Evolutionary conservation across 2,329 filamentous ascomycete species (phyloP).

Genomic region (Dissoconium aciculare): DNA sequence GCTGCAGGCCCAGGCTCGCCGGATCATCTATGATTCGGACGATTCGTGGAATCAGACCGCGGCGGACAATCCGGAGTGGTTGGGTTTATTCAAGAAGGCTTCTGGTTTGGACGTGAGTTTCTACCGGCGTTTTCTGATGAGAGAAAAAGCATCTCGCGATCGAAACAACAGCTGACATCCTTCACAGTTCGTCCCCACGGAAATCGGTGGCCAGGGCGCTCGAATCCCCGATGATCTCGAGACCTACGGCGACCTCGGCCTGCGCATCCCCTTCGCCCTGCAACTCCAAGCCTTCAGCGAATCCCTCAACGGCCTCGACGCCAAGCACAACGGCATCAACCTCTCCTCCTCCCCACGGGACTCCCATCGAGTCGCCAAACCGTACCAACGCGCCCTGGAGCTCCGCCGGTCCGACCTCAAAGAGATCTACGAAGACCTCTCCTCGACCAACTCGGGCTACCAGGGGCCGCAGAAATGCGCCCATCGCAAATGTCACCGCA

Average conservation of each 20-base stretch:
- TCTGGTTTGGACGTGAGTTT: slow-evolving; percentile 25
- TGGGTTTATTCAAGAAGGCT: slow-evolving; percentile 35
- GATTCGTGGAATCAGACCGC: slow-evolving; percentile 32
- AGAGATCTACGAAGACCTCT: slow-evolving; percentile 12
- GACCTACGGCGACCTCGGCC: slow-evolving; percentile 23
- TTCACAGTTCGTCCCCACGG: slow-evolving; percentile 18
- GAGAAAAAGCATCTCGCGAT: too few relatives aligned
- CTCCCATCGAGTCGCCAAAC: too few relatives aligned
- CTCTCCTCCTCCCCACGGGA: too few relatives aligned
- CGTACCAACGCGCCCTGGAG: slow-evolving; percentile 8
- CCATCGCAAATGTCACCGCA: slow-evolving; percentile 15
- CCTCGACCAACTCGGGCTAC: slow-evolving; percentile 13
- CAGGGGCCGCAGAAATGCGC: slow-evolving; percentile 11
- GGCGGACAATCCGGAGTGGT: slow-evolving; percentile 31
- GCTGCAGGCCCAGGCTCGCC: slow-evolving; percentile 34
- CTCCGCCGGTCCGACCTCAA: slow-evolving; percentile 7
- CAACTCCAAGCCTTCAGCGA: slow-evolving; percentile 20
- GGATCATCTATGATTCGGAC: slow-evolving; percentile 34
- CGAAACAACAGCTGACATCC: neutral
- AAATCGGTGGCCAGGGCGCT: slow-evolving; percentile 19
- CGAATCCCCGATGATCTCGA: slow-evolving; percentile 23
- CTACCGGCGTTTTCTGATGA: too few relatives aligned
- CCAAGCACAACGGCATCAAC: too few relatives aligned
- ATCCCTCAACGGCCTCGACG: slow-evolving; percentile 9
- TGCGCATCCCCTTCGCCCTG: slow-evolving; percentile 22